These are phyloP conservation scores for Pseudocercospora musae DNA, from an alignment of 2,329 filamentous ascomycete species.

Conservation along the genomic window DNA sequence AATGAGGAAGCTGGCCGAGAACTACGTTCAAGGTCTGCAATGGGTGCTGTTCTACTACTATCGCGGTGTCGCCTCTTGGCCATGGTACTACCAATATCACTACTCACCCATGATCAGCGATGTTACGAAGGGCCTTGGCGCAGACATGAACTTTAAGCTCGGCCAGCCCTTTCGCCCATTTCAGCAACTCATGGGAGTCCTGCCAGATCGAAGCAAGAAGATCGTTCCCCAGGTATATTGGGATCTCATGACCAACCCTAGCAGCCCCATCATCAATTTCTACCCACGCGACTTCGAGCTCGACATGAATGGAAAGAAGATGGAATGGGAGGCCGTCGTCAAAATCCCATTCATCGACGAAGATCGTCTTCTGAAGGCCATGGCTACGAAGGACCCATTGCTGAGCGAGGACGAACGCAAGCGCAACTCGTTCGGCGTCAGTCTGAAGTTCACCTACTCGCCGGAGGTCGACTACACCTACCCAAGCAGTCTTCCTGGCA, in stretches of 20 bases:
- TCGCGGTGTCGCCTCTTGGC: conserved; percentile 93
- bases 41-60: conserved; percentile 99
- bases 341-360: conserved; percentile 99
- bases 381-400: conserved; percentile 76
- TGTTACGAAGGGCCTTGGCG: conserved; percentile 80
- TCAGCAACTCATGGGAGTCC: conserved; percentile 95
- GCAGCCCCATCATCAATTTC: conserved; percentile 95
- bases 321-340: conserved; percentile 99
- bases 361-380: conserved; percentile 75
- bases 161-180: conserved; percentile 94
- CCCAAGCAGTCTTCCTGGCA: conserved; percentile 78
- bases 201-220: conserved; percentile 94
- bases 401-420: conserved; percentile 74
- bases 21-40: conserved; percentile 95
- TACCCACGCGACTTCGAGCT: conserved; percentile 95
- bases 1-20: conserved; percentile 79
- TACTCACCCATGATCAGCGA: conserved; percentile 98
- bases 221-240: conserved; percentile 89
- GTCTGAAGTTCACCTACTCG: conserved; percentile 88
- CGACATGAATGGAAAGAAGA: conserved; percentile 99
- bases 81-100: conserved; percentile 96
- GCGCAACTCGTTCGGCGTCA: conserved; percentile 87
- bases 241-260: conserved; percentile 83
- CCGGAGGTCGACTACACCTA: conserved; percentile 75
- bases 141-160: conserved; percentile 86